A percentile compares a stretch with the other conserved stretches of the same genome.
Evolutionary conservation across 1,139 yeast species (phyloP).

Genomic region (Geotrichum macrosporum): DNA sequence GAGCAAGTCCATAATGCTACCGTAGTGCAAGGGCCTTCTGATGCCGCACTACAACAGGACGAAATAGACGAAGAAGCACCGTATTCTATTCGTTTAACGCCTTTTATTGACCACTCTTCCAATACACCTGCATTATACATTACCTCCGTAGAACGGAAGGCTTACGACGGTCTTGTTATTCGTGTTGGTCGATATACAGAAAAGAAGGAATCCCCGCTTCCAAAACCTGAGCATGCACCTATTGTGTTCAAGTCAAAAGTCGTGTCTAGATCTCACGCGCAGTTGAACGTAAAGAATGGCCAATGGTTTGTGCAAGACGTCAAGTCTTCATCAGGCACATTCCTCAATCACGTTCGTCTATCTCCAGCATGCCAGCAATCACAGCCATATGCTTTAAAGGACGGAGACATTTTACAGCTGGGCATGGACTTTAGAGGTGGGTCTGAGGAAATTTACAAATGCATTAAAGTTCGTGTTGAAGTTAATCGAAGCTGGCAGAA

Average conservation of each 20-base stretch:
- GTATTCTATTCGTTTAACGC: slow-evolving; percentile 68
- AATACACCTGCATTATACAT: slow-evolving; percentile 74
- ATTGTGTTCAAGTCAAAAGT: slow-evolving; percentile 90
- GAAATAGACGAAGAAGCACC: slow-evolving; percentile 34
- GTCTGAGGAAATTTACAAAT: slow-evolving; percentile 84
- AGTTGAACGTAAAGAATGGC: slow-evolving; percentile 67
- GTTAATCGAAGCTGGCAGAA: slow-evolving; percentile 86
- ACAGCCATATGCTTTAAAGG: slow-evolving; percentile 58
- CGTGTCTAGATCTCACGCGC: slow-evolving; percentile 87
- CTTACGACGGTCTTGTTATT: slow-evolving; percentile 58
- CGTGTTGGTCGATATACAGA: slow-evolving; percentile 85
- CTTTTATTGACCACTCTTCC: slow-evolving; percentile 79
- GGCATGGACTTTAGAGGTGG: slow-evolving; percentile 98
- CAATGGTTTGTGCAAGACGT: slow-evolving; percentile 85
- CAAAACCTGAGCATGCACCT: slow-evolving; percentile 52
- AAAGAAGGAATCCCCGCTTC: slow-evolving; percentile 64
- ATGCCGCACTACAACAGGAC: not conserved
- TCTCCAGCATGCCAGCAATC: slow-evolving; percentile 77
- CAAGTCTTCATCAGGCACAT: slow-evolving; percentile 88
- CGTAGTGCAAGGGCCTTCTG: no score
- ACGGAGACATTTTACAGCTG: slow-evolving; percentile 84
- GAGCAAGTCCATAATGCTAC: no score
- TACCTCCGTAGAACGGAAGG: slow-evolving; percentile 76
- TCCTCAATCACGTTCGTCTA: slow-evolving; percentile 77
- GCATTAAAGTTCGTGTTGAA: slow-evolving; percentile 89